Evolutionary conservation across 208 protist species (phyloP).

Genomic region (Blastocrithidia nonstop): DNA sequence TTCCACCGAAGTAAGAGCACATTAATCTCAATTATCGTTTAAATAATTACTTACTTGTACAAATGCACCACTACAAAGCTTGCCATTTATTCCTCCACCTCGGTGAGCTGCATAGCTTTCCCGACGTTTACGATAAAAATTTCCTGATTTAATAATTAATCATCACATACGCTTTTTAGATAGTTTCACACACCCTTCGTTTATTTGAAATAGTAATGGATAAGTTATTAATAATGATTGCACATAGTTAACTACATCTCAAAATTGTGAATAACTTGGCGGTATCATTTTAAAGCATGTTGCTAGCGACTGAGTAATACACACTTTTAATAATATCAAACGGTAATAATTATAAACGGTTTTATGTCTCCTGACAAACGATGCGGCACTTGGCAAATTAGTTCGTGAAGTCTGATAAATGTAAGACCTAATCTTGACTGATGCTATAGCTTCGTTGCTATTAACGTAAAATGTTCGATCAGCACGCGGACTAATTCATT

Average conservation of each 20-base stretch:
- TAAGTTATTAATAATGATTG: slow-evolving; percentile 36
- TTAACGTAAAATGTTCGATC: slow-evolving; percentile 22
- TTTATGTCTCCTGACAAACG: slow-evolving; percentile 26
- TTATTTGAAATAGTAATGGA: slow-evolving; percentile 44
- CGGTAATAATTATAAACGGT: slow-evolving; percentile 38
- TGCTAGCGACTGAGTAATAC: slow-evolving; percentile 25
- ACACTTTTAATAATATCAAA: slow-evolving; percentile 37
- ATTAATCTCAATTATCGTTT: too few species aligned
- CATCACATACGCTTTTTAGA: slow-evolving; percentile 50
- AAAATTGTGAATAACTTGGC: slow-evolving; percentile 35
- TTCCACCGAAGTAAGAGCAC: too few species aligned
- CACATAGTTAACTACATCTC: too few species aligned
- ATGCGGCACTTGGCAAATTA: slow-evolving; percentile 40
- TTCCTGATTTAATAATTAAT: slow-evolving; percentile 30
- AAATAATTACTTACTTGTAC: too few species aligned
- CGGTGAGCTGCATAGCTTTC: slow-evolving; percentile 70
- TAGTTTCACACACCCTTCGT: slow-evolving; percentile 75
- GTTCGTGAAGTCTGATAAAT: slow-evolving; percentile 58
- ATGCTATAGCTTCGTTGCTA: slow-evolving; percentile 52
- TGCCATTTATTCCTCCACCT: slow-evolving; percentile 70
- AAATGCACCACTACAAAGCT: slow-evolving; percentile 9
- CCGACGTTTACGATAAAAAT: slow-evolving; percentile 30
- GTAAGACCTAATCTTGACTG: slow-evolving; percentile 76
- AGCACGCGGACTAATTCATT: slow-evolving; percentile 30
- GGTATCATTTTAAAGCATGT: slow-evolving; percentile 32